A percentile compares a stretch with the other conserved stretches of the same genome.
These are phyloP conservation scores for Mortierella sp. DNA, from an alignment of 371 early-diverging fungal species.

Conservation along the genomic window DNA sequence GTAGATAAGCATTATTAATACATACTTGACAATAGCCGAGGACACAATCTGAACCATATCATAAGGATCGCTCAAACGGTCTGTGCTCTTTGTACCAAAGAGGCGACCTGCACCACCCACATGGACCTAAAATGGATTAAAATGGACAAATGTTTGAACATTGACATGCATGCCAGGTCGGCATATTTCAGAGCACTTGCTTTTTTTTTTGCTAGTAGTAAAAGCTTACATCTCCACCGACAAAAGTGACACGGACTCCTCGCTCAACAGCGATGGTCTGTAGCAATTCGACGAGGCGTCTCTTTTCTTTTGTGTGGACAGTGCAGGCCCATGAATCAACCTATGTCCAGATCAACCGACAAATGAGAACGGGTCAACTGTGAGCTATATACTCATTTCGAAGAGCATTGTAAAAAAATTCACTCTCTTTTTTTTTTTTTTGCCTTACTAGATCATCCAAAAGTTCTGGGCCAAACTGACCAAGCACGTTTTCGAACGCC, in stretches of 20 bases:
- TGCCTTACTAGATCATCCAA: constrained; percentile 78
- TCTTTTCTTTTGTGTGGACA: constrained; percentile 78
- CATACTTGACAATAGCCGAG: constrained; percentile 65
- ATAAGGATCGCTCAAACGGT: constrained; percentile 68
- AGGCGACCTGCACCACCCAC: constrained; percentile 80
- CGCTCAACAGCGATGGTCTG: constrained; percentile 72
- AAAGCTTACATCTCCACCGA: constrained; percentile 75
- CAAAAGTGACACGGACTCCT: constrained; percentile 78
- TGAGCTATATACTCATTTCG: not conserved
- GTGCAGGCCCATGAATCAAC: constrained; percentile 74
- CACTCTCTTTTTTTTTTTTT: too few relatives aligned
- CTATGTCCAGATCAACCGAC: not conserved
- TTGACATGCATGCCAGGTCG: too few relatives aligned
- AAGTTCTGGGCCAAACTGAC: constrained; percentile 83
- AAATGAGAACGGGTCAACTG: not conserved
- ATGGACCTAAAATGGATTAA: constrained; percentile 68
- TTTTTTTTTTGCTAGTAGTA: not conserved
- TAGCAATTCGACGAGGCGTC: constrained; percentile 68
- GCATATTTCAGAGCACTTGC: too few relatives aligned
- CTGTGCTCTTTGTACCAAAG: constrained; percentile 59
- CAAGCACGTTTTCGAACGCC: constrained; percentile 63
- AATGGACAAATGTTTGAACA: not conserved
- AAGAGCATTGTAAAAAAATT: not conserved
- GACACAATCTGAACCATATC: constrained; percentile 83
- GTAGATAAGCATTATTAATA: not conserved